phyloP scores from a whole-genome alignment of 306 rosid species.

The Calophaca sinica region DNA sequence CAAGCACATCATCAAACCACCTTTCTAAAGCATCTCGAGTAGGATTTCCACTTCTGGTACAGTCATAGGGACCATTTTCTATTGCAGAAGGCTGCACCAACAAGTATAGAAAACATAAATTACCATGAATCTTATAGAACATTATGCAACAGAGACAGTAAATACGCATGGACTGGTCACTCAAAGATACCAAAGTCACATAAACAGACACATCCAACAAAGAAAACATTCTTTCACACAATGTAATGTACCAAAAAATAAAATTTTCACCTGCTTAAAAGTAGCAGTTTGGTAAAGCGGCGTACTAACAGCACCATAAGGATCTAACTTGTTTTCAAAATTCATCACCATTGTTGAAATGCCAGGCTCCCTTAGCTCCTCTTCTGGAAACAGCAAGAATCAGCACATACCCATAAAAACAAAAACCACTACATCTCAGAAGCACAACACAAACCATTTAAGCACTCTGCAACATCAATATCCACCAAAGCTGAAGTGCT shows the following conservation, averaged over 20 bases:
- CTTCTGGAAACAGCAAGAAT: conserved; percentile 52
- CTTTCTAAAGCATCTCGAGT: conserved; percentile 87
- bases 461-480: conserved; percentile 46
- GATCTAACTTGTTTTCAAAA: conserved; percentile 80
- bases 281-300: conserved; percentile 97
- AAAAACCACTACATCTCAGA: conserved; percentile 7
- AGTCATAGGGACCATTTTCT: conserved; percentile 90
- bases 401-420: conserved; percentile 30
- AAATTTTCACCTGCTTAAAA: conserved; percentile 79
- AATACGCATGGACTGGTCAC: not conserved
- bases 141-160: conserved; percentile 10
- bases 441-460: conserved; percentile 65
- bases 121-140: conserved; percentile 21
- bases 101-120: conserved; percentile 24
- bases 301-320: conserved; percentile 71
- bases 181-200: conserved; percentile 26
- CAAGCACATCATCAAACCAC: conserved; percentile 48
- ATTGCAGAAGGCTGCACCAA: conserved; percentile 79
- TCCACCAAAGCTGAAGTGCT: conserved; percentile 58
- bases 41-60: conserved; percentile 96
- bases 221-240: not conserved
- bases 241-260: not conserved
- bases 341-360: conserved; percentile 82
- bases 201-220: not conserved
- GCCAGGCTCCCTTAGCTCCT: conserved; percentile 64